These are phyloP conservation scores for Tricholoma bakamatsutake DNA, from an alignment of 768 basidiomycete genomes.

Conservation along the genomic window DNA sequence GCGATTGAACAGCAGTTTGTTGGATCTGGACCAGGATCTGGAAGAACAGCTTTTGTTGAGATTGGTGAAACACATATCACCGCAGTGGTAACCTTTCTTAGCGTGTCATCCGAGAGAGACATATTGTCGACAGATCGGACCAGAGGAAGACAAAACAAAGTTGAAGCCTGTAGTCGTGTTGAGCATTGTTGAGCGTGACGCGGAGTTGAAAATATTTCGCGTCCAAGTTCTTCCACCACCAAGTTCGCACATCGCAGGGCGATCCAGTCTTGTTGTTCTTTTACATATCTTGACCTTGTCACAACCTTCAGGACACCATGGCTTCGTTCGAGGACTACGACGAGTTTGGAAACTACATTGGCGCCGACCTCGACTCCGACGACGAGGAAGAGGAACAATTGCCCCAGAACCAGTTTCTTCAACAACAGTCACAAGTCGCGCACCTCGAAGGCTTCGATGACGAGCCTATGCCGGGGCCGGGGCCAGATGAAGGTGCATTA, in stretches of 20 bases:
- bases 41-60: slow-evolving; percentile 16
- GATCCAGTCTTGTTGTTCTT: background rate
- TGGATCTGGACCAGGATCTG: slow-evolving; percentile 94
- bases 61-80: slow-evolving; percentile 6
- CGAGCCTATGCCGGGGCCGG: slow-evolving; percentile 47
- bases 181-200: slow-evolving; percentile 12
- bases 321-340: slow-evolving; percentile 78
- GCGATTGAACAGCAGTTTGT: slow-evolving; percentile 82
- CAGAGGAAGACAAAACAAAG: background rate
- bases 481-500: slow-evolving; percentile 52
- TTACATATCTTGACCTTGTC: slow-evolving; percentile 2
- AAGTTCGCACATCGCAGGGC: no score
- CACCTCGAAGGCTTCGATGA: slow-evolving; percentile 85
- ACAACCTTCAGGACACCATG: slow-evolving; percentile 20
- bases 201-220: slow-evolving; percentile 29
- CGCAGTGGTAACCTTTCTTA: slow-evolving; percentile 51
- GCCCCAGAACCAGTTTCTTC: slow-evolving; percentile 43
- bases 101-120: slow-evolving; percentile 25
- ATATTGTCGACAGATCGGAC: slow-evolving; percentile 9
- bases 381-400: slow-evolving; percentile 50
- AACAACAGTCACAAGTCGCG: slow-evolving; percentile 32
- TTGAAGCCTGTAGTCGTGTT: background rate
- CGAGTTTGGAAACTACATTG: slow-evolving; percentile 98
- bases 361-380: slow-evolving; percentile 90
- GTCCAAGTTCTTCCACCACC: slow-evolving; percentile 2